Conservation (phyloP, 495 filamentous ascomycete genomes). For the Talaromyces thailandensis region DNA sequence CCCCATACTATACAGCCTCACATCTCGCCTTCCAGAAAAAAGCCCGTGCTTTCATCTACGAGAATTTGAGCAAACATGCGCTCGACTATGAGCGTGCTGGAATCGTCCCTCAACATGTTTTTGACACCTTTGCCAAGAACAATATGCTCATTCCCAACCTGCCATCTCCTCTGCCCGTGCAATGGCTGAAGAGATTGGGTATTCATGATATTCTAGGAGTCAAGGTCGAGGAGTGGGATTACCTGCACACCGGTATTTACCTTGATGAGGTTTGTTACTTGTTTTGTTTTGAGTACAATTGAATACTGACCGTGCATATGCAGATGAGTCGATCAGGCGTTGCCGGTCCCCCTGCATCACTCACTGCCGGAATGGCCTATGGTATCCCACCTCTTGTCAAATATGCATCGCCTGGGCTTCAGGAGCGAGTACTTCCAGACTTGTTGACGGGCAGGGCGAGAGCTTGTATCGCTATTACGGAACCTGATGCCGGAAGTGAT, state of each 20-base stretch:
- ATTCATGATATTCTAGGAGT: constrained; percentile 59
- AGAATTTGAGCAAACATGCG: constrained; percentile 50
- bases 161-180: constrained; percentile 56
- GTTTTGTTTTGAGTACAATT: background rate
- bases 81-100: constrained; percentile 59
- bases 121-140: constrained; percentile 46
- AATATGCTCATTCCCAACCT: constrained; percentile 59
- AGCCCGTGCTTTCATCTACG: constrained; percentile 53
- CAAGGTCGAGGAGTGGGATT: constrained; percentile 67
- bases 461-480: constrained; percentile 69
- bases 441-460: constrained; percentile 57
- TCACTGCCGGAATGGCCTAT: constrained; percentile 64
- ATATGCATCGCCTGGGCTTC: constrained; percentile 49
- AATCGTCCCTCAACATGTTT: constrained; percentile 53
- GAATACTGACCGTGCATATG: background rate
- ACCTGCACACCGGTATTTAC: constrained; percentile 61
- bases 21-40: constrained; percentile 58
- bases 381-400: constrained; percentile 63
- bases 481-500: constrained; percentile 63
- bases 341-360: constrained; percentile 45
- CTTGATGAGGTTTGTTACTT: constrained; percentile 44
- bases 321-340: constrained; percentile 57
- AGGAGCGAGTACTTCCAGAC: constrained; percentile 57
- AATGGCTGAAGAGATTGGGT: constrained; percentile 54
- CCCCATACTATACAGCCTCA: constrained; percentile 55